Evolutionary conservation across 2,329 filamentous ascomycete genomes (phyloP), one percentile per base, ranked within the genome.

Genomic region (Bisporella sp.): DNA sequence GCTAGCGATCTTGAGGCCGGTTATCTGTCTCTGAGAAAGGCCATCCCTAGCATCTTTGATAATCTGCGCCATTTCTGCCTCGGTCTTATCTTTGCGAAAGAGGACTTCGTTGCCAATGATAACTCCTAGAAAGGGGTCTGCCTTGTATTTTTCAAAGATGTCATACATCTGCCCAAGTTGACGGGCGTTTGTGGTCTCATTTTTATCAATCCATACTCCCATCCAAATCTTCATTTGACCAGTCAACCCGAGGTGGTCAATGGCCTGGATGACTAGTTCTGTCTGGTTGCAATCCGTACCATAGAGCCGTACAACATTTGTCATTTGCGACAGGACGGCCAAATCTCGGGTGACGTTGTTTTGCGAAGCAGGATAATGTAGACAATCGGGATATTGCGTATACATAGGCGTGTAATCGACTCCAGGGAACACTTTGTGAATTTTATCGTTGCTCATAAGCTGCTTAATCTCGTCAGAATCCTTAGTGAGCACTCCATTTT

Each of bases 241-340:
- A 49, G 86, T 77, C 59, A 96, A 71, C 47, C 85, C 75, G 9
- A 97, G 76, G 46, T 77, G 77, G 51, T 87, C 75, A 59, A 97
- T 85, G 21, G 91, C 84, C 61, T 93, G 84, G 6, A 97, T 73
- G 1, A 95, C 81, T 87, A 97, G 93, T 68, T 96, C 81, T 0
- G 92, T 97, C 69, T 97, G 92, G 69, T 96, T 96, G 76, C 92
- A 97, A 71, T 97, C 92, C 9, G 89, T 97, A 46, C 92, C 92
- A 66, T 97, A 97, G 1, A 96, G 75, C 6, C 92, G 85, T 45
- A 97, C 79, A 3, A 83, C 84, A 65, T 95, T 91, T 53, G 90
- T 96, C 41, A 97, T 75, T 66, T 96, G 90, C 9, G 87, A 90
- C 47, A 97, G 81, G 7, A 96, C 84, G 1, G 93, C 92, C 52